Percentiles rank a stretch among this genome's conserved stretches.
Conservation (phyloP, 306 rosid species). For the Spatholobus suberectus region DNA sequence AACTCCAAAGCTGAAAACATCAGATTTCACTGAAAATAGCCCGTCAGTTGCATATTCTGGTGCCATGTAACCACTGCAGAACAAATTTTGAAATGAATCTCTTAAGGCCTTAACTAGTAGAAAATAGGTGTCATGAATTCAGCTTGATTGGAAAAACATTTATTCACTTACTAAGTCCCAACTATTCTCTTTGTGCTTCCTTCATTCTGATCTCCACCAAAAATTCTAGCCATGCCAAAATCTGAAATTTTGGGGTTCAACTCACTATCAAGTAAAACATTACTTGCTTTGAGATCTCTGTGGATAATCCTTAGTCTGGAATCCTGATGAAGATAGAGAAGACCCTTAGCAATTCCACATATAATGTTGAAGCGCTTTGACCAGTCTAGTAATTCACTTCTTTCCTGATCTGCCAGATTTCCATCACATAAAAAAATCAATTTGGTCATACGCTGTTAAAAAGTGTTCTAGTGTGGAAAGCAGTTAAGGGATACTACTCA, state of each 20-base stretch:
- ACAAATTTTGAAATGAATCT: background rate
- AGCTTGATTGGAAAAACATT: background rate
- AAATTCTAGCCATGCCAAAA: constrained; percentile 74
- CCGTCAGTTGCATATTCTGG: constrained; percentile 71
- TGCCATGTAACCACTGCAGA: constrained; percentile 71
- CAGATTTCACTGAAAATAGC: constrained; percentile 57
- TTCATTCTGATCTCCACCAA: constrained; percentile 64
- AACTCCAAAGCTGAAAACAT: constrained; percentile 60
- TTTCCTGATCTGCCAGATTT: constrained; percentile 46
- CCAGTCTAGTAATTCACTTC: constrained; percentile 53
- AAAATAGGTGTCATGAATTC: background rate
- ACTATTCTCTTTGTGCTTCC: constrained; percentile 70
- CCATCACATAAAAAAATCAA: background rate
- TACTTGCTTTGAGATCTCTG: constrained; percentile 72
- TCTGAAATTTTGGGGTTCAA: constrained; percentile 75
- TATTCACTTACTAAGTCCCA: constrained; percentile 68
- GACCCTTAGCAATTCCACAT: constrained; percentile 60
- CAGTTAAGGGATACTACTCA: background rate
- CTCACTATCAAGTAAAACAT: constrained; percentile 65
- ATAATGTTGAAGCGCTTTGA: constrained; percentile 59
- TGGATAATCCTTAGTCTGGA: constrained; percentile 67
- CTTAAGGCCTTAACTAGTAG: background rate
- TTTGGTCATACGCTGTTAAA: background rate
- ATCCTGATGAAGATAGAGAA: constrained; percentile 72
- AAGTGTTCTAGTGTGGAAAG: background rate